Evolutionary conservation across 2,329 filamentous ascomycete species (phyloP), one percentile per base, ranked within the genome.

Genomic region (Pseudocercospora musae): DNA sequence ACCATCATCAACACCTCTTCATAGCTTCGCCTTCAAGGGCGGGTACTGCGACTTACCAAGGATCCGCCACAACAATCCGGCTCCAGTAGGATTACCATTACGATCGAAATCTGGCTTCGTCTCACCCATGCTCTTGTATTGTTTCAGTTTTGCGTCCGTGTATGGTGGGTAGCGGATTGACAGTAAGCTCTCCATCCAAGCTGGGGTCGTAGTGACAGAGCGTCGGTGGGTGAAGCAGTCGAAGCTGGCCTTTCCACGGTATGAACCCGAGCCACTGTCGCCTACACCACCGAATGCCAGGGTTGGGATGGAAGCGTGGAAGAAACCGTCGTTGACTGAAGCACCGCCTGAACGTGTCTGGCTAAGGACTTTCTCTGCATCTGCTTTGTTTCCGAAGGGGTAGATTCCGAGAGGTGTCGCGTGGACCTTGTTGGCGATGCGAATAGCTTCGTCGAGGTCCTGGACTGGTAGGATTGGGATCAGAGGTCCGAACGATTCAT

Each of bases 401-500:
- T 92, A 96, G 49, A 97, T 81, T 9, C 89, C 87, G 44, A 99
- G 81, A 0, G 95, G 93, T 0, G 93, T 97, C 57, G 87, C 84
- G 76, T 96, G 88, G 54, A 97, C 85, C 59, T 85, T 80, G 76
- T 96, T 94, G 65, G 91, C 91, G 67, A 92, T 86, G 42, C 82
- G 83, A 74, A 98, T 92, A 55, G 93, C 94, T 71, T 96, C 86
- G 68, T 96, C 90, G n/a, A 97, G 81, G 69, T 86, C 84, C 67
- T 91, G 85, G 59, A 92, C 89, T 0, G 92, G 84, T 58, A 96
- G 79, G 66, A 98, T 87, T 66, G 91, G 88, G 69, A 96, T 92
- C 63, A 96, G 83, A n/a, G 95, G 95, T 6, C 94, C 95, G 74
- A 99, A 99, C 48, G 88, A 91, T 79, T 99, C 95, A 66, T 96